Evolutionary conservation across 2,329 filamentous ascomycete genomes (phyloP).

Genomic region (Stachybotrys chartarum): DNA sequence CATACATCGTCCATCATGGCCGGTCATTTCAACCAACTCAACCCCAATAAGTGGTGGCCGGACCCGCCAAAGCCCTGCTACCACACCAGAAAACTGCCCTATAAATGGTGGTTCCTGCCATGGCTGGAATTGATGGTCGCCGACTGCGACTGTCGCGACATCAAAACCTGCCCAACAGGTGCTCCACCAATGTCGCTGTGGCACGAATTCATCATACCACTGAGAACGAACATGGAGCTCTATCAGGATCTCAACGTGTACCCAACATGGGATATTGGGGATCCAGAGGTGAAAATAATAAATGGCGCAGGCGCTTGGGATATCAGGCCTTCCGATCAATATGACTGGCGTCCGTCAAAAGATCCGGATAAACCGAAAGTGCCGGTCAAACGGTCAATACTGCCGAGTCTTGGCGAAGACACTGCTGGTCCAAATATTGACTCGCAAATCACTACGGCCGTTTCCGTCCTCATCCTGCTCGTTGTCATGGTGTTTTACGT

Average conservation of each 20-base stretch:
- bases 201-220: not conserved
- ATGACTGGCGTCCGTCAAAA: not conserved
- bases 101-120: no score
- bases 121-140: not conserved
- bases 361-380: not conserved
- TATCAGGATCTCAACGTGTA: not conserved
- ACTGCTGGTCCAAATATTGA: no score
- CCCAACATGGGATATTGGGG: no score
- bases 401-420: no score
- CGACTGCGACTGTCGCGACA: constrained; percentile 2
- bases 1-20: not conserved
- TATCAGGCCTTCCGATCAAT: not conserved
- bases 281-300: not conserved
- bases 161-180: not conserved
- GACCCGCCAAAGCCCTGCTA: not conserved
- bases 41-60: not conserved
- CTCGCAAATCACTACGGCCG: no score
- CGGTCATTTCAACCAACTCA: not conserved
- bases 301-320: not conserved
- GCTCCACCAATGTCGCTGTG: not conserved
- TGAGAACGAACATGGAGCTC: not conserved
- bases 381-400: not conserved
- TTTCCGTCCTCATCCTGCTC: no score
- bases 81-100: not conserved
- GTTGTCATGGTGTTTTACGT: no score